Base-by-base conservation (phyloP, 73 alveolate genomes). In the Paramecium caudatum region DNA sequence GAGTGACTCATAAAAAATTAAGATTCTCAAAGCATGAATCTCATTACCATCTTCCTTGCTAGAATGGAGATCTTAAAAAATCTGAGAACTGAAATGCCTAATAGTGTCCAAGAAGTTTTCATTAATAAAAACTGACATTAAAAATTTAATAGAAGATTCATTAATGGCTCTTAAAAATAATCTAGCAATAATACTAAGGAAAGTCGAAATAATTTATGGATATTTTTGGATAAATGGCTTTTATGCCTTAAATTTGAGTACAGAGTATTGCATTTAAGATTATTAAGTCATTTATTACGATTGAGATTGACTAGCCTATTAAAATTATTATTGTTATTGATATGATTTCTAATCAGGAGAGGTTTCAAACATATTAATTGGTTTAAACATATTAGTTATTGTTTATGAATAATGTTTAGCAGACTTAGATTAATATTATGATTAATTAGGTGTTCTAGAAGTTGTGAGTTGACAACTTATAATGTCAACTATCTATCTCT, bases 401-500 rank as follows among this genome's bases (percentile, higher is more conserved):
- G 88, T 74, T 74, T 74, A 45, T 16, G 69, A 41, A 45, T 74
- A 74, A 41, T 74, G 88, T 74, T 74, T 74, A 9, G 88, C 88
- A 9, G 88, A 74, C 32, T 43, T 74, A 15, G 69, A 41, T 15
- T 34, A 36, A 12, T 74, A 74, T 37, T 74, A 25, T 27, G 88
- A 74, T 74, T 30, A 68, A 32, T 33, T 36, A 47, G 48, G 74
- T 19, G 93, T 37, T 61, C 93, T 46, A 23, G 80, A 63, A 37
- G 50, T 46, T 36, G 47, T 46, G 45, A 80, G 62, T 61, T 19
- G 45, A 19, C 65, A 81, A 33, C 41, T 82, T 0, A 93, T 82
- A 19, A 34, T 39, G 9, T 95, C 98, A 69, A 94, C 69, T n/a
- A 95, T 45, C 34, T 82, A 30, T 63, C 93, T 92, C 87, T 95